A percentile compares a stretch with the other conserved stretches of the same genome.
These are phyloP conservation scores for Lipomyces mesembrius DNA, from an alignment of 805 yeast genomes.

Conservation along the genomic window DNA sequence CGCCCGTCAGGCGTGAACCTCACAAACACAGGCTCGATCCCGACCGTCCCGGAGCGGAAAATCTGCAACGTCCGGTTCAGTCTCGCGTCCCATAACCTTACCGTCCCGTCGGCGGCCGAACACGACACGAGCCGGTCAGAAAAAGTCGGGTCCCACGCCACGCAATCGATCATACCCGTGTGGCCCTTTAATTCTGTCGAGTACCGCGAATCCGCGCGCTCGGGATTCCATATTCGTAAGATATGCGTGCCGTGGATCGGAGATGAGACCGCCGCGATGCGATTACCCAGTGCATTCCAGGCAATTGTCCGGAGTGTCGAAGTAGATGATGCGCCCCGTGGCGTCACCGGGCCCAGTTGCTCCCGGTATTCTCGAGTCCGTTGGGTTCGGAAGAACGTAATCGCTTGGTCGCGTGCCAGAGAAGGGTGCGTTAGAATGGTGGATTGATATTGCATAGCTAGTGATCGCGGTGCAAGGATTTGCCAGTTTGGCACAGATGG, in stretches of 20 bases:
- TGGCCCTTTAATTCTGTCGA: slow-evolving; percentile 51
- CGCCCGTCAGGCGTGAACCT: slow-evolving; percentile 26
- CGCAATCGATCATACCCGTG: slow-evolving; percentile 47
- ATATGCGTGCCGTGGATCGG: slow-evolving; percentile 3
- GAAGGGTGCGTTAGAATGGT: slow-evolving; percentile 8
- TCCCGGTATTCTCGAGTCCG: slow-evolving; percentile 21
- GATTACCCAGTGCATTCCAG: slow-evolving; percentile 35
- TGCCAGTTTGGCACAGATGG: not conserved
- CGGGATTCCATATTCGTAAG: slow-evolving; percentile 46
- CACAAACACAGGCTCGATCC: slow-evolving; percentile 7
- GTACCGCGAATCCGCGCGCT: slow-evolving; percentile 45
- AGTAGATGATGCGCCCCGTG: not conserved
- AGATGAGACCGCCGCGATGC: slow-evolving; percentile 27
- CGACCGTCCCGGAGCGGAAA: not conserved
- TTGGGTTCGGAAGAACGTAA: slow-evolving; percentile 13
- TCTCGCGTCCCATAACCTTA: slow-evolving; percentile 55
- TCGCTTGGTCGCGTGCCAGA: slow-evolving; percentile 20
- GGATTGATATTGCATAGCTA: not conserved
- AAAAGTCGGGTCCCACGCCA: slow-evolving; percentile 57
- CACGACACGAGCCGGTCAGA: slow-evolving; percentile 56
- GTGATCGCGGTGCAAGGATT: not conserved
- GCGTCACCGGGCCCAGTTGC: slow-evolving; percentile 6
- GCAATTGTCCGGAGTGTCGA: slow-evolving; percentile 13
- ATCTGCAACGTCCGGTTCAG: slow-evolving; percentile 41
- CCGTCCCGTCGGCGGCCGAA: slow-evolving; percentile 51